Conservation (phyloP, 176 grass and related monocot species). For the Zoysia japonica region DNA sequence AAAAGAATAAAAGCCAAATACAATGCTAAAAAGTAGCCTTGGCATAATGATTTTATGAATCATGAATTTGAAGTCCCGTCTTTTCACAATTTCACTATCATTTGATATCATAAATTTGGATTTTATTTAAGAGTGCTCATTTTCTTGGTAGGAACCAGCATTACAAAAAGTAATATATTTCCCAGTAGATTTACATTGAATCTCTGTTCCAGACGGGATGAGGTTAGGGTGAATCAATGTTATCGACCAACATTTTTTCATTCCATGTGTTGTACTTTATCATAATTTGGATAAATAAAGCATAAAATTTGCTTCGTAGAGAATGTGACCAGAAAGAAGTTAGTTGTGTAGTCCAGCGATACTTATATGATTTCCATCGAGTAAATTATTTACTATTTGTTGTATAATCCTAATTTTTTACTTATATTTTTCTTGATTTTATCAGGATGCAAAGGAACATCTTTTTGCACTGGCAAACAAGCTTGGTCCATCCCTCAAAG, state of each 20-base stretch:
- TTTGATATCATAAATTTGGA: background rate
- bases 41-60: background rate
- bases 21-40: background rate
- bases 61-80: background rate
- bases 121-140: background rate
- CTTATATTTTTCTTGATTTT: slow-evolving; percentile 37
- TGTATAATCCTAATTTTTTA: slow-evolving; percentile 2
- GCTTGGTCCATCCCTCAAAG: slow-evolving; percentile 84
- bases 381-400: background rate
- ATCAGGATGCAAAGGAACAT: slow-evolving; percentile 95
- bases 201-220: slow-evolving; percentile 1
- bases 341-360: background rate
- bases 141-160: slow-evolving; percentile 3
- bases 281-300: slow-evolving; percentile 15
- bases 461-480: slow-evolving; percentile 94
- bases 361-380: slow-evolving; percentile 15
- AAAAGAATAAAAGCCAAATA: background rate
- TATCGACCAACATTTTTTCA: background rate
- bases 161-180: background rate
- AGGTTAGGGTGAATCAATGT: background rate
- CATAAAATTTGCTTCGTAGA: background rate
- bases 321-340: slow-evolving; percentile 29
- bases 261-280: background rate
- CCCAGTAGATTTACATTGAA: slow-evolving; percentile 1
- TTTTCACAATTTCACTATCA: background rate